phyloP scores from a whole-genome alignment of 2,329 filamentous ascomycete species.

The Elsinoe fawcettii region DNA sequence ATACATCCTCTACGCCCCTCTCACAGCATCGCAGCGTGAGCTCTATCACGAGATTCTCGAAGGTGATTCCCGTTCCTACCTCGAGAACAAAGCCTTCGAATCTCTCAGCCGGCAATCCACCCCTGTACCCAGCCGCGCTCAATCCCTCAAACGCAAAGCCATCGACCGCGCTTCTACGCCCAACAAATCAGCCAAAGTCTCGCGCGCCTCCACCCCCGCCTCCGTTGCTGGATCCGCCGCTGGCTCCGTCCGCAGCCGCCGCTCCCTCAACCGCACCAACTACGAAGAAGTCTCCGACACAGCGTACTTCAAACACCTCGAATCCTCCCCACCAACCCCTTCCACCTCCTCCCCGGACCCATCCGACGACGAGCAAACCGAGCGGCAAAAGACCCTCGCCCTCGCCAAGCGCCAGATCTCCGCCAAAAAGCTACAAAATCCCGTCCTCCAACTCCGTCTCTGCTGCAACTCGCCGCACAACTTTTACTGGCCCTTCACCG shows the following conservation, averaged over 20 bases:
- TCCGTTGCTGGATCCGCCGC: slow-evolving; percentile 31
- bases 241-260: slow-evolving; percentile 40
- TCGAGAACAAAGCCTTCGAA: slow-evolving; percentile 72
- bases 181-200: slow-evolving; percentile 69
- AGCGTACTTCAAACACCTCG: slow-evolving; percentile 73
- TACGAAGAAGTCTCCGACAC: slow-evolving; percentile 70
- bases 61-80: slow-evolving; percentile 43
- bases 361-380: slow-evolving; percentile 52
- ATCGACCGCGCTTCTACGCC: slow-evolving; percentile 36
- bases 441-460: slow-evolving; percentile 81
- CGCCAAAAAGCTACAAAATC: slow-evolving; percentile 86
- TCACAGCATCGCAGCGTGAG: slow-evolving; percentile 85
- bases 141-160: slow-evolving; percentile 53
- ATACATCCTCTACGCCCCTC: slow-evolving; percentile 88
- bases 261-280: slow-evolving; percentile 47
- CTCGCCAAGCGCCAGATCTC: slow-evolving; percentile 82
- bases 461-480: slow-evolving; percentile 93
- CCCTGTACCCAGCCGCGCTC: slow-evolving; percentile 36
- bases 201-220: slow-evolving; percentile 64
- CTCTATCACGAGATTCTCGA: slow-evolving; percentile 70
- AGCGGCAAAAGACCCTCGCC: slow-evolving; percentile 61
- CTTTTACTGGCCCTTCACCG: slow-evolving; percentile 84
- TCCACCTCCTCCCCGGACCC: slow-evolving; percentile 31
- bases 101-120: slow-evolving; percentile 50
- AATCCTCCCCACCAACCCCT: slow-evolving; percentile 44